Evolutionary conservation across 148 eudicot genomes (phyloP), one percentile per base, ranked within the genome.

Genomic region (Beta vulgaris): DNA sequence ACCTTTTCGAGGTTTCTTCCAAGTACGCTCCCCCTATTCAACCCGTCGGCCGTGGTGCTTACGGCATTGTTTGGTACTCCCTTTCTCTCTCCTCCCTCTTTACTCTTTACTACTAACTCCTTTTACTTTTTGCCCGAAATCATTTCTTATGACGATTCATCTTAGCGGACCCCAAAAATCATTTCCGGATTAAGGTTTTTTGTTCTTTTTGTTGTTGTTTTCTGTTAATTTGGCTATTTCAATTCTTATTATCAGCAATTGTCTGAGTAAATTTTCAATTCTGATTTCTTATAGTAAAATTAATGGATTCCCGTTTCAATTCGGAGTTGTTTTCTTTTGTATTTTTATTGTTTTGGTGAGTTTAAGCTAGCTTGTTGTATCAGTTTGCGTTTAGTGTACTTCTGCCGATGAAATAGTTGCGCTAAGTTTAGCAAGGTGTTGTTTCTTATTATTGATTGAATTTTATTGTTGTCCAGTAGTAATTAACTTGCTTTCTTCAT

Each of bases 1-100:
- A 88, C 77, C 42, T 85, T 25, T 91, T 91, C 59, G 86, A 89
- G 73, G 81, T 91, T 51, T 74, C 91, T 31, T 84, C 93, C 69
- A 91, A 88, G 40, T 91, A 91, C 69, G 68, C 71, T 16, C 97
- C 97, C 51, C 97, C 97, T n/a, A 85, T 91, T 80, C 81, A 78
- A 29, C 93, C 93, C 23, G 85, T 91, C 25, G 96, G 97, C n/a
- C 91, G 97, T 14, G 97, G 97, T 37, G 97, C 97, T 82, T 91
- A 91, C 36, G 97, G 97, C 72, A 87, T 91, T 71, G 97, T 91
- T 67, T 91, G 97, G 97, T 91, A 77, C 16, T 26, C 46, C 53
- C 25, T 57, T 68, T 46, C 72, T 34, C 18, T 28, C 49, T 68
- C 26, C 61, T 68, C 43, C 72, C 34, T 46, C 48, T 59, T 65